phyloP scores from a whole-genome alignment of 805 yeast species.

The Nakazawaea ishiwadae region DNA sequence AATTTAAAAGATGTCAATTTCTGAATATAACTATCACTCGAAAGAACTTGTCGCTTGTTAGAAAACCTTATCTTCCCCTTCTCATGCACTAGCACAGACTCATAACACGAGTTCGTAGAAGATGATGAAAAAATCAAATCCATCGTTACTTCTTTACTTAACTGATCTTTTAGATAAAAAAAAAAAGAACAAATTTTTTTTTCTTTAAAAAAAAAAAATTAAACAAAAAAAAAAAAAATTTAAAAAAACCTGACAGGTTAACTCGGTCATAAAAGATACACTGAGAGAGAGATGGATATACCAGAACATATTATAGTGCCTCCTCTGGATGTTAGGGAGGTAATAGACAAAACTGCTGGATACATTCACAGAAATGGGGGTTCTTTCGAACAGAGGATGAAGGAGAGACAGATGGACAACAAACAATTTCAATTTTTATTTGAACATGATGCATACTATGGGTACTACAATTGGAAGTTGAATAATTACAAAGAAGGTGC shows the following conservation, averaged over 20 bases:
- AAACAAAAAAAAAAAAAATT: not conserved
- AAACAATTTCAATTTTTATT: slow-evolving; percentile 62
- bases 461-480: slow-evolving; percentile 50
- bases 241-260: not conserved
- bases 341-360: slow-evolving; percentile 67
- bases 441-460: slow-evolving; percentile 48
- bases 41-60: not conserved
- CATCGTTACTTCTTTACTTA: not conserved
- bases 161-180: not conserved
- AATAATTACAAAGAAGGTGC: slow-evolving; percentile 26
- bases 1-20: not conserved
- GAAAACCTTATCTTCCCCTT: not conserved
- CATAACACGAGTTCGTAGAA: not conserved
- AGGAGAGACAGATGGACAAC: slow-evolving; percentile 37
- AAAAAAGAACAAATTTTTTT: too few relatives aligned
- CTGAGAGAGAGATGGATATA: not conserved
- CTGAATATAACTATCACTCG: slow-evolving; percentile 3
- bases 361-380: slow-evolving; percentile 68
- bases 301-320: slow-evolving; percentile 27
- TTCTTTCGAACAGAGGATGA: slow-evolving; percentile 57
- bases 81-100: not conserved
- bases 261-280: not conserved
- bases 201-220: not conserved
- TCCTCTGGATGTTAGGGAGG: slow-evolving; percentile 43
- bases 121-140: slow-evolving; percentile 2